Percentiles rank a stretch among this genome's conserved stretches.
These are phyloP conservation scores for Periconia sp. DNA, from an alignment of 2,329 filamentous ascomycete genomes.

Conservation along the genomic window DNA sequence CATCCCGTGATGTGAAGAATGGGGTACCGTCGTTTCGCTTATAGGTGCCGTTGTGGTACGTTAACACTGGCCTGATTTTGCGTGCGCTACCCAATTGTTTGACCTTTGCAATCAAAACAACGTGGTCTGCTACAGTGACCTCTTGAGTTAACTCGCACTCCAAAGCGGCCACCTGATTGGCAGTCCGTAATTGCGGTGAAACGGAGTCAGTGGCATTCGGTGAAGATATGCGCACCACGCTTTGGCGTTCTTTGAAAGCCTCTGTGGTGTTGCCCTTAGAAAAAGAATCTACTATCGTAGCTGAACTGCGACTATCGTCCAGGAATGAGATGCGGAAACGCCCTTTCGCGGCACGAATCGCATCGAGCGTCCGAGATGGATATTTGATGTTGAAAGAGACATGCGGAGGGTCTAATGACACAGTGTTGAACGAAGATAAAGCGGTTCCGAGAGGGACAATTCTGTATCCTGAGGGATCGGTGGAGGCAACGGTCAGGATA, in stretches of 20 bases:
- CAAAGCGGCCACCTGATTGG: conserved; percentile 29
- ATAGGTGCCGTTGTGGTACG: conserved; percentile 33
- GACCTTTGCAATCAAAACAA: conserved; percentile 51
- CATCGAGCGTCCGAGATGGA: conserved; percentile 59
- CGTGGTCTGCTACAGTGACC: conserved; percentile 49
- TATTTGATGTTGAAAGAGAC: conserved; percentile 63
- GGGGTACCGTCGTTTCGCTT: conserved; percentile 10
- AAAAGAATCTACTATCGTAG: conserved; percentile 32
- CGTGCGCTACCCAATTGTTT: conserved; percentile 9
- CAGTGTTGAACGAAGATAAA: conserved; percentile 63
- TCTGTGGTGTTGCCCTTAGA: conserved; percentile 28
- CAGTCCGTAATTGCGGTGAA: conserved; percentile 9
- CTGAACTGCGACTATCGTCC: conserved; percentile 25
- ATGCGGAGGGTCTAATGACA: conserved; percentile 60
- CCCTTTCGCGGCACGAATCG: conserved; percentile 48
- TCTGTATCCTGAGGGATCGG: conserved; percentile 13
- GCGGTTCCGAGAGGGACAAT: conserved; percentile 49
- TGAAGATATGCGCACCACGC: not conserved
- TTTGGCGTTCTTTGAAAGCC: conserved; percentile 20
- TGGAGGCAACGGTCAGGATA: conserved; percentile 50
- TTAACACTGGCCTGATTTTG: conserved; percentile 13
- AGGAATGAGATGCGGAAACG: conserved; percentile 57
- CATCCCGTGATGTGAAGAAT: not conserved
- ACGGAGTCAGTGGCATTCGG: conserved; percentile 2
- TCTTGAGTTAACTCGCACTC: conserved; percentile 40